Base-by-base conservation (phyloP, 192 early-diverging fungal species). In the Helicostylum pulchrum region DNA sequence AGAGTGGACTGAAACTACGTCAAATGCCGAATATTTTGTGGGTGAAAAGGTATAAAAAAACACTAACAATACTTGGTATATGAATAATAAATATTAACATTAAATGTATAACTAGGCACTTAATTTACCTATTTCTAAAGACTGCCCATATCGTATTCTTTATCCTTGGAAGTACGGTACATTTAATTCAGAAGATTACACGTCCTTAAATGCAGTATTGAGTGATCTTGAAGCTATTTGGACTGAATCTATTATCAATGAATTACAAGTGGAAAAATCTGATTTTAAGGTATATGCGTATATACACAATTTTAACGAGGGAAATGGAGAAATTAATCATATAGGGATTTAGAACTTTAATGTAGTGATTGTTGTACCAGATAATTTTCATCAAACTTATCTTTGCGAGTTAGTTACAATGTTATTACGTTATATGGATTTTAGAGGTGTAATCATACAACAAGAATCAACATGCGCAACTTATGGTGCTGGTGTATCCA, bases 401-500 rank as follows among this genome's bases (percentile, higher is more conserved):
- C 86, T 93, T 0, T 69, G 74, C 0, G 85, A 87, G 15, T 68
- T 92, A 23, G 61, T 90, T 0, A 77, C 73, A 0, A 73, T 96
- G 78, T 58, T 95, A 43, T 70, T 96, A 45, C 77, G 71, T 15
- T 85, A 86, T 54, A 92, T 95, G 88, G 79, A 85, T 3, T 93
- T 95, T 64, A 77, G 73, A n/a, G 82, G 84, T 6, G 81, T 92
- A 0, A 78, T 92, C 50, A 64, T 92, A 21, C 87, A 92, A 48
- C 92, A 94, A 55, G 89, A 90, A 68, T 92, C 94, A 0, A 77
- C 82, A 12, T 89, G 87, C 70, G 94, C 91, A 1, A 87, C 87
- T 0, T 93, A 87, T 79, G 94, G 94, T 52, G 92, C 94, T 2
- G 94, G 94, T 7, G 81, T 93, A 19, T 89, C 92, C 0, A 80